phyloP scores from a whole-genome alignment of 1,139 yeast genomes.

The Kazachstania sp. region DNA sequence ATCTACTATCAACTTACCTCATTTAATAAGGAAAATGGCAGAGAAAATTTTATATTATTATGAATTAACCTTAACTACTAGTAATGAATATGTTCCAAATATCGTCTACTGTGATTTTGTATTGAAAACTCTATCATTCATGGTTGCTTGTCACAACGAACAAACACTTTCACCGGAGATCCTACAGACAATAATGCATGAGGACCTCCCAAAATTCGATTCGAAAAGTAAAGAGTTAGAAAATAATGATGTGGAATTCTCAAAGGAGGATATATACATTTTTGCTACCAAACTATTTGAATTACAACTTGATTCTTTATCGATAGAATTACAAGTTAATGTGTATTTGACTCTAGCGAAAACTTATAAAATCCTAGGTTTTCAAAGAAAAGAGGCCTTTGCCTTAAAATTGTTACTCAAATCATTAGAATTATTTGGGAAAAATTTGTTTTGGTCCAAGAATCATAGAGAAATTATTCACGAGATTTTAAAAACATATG shows the following conservation, averaged over 20 bases:
- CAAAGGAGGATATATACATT: slow-evolving; percentile 39
- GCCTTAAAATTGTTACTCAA: slow-evolving; percentile 53
- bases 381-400: slow-evolving; percentile 61
- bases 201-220: neutral
- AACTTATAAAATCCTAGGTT: slow-evolving; percentile 53
- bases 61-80: slow-evolving; percentile 49
- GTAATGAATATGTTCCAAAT: slow-evolving; percentile 77
- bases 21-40: slow-evolving; percentile 44
- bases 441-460: slow-evolving; percentile 21
- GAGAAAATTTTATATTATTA: slow-evolving; percentile 49
- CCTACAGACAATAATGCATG: slow-evolving; percentile 18
- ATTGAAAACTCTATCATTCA: slow-evolving; percentile 53
- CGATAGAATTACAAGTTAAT: slow-evolving; percentile 45
- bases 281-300: slow-evolving; percentile 42
- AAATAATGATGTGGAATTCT: slow-evolving; percentile 19
- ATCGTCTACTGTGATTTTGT: slow-evolving; percentile 68
- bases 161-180: slow-evolving; percentile 41
- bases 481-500: slow-evolving; percentile 38
- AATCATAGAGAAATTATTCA: slow-evolving; percentile 35
- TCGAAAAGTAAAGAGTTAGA: slow-evolving; percentile 17
- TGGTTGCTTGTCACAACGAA: slow-evolving; percentile 42
- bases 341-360: slow-evolving; percentile 61
- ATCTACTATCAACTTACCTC: slow-evolving; percentile 33
- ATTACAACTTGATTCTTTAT: slow-evolving; percentile 37
- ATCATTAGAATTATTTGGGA: slow-evolving; percentile 39